These are phyloP conservation scores for Mortierella polycephala DNA, from an alignment of 371 early-diverging fungal species.

Conservation along the genomic window DNA sequence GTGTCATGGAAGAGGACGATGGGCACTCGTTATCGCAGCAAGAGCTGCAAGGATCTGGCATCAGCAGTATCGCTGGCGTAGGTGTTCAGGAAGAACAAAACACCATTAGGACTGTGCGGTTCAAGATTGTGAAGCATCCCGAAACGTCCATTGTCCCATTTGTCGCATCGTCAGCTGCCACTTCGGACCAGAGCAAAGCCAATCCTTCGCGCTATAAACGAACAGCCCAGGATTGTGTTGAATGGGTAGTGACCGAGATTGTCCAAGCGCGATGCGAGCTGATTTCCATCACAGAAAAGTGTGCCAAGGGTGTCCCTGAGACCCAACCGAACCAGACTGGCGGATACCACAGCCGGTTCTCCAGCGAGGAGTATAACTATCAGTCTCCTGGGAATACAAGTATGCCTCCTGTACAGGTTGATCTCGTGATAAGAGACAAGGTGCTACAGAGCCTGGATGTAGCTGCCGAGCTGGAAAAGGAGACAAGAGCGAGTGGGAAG, in stretches of 20 bases:
- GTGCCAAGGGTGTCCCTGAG: not conserved
- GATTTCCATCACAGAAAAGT: slow-evolving; percentile 27
- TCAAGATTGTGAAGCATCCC: slow-evolving; percentile 51
- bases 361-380: slow-evolving; percentile 50
- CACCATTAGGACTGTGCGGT: slow-evolving; percentile 35
- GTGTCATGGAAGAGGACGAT: slow-evolving; percentile 24
- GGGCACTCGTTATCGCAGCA: not conserved
- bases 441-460: slow-evolving; percentile 32
- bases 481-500: not conserved
- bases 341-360: slow-evolving; percentile 15
- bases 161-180: slow-evolving; percentile 9
- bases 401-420: slow-evolving; percentile 19
- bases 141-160: slow-evolving; percentile 33
- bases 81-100: slow-evolving; percentile 14
- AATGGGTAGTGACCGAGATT: slow-evolving; percentile 47
- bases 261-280: slow-evolving; percentile 39
- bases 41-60: not conserved
- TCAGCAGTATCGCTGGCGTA: slow-evolving; percentile 5
- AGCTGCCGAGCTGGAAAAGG: slow-evolving; percentile 24
- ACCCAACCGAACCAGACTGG: not conserved
- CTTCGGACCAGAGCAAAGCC: slow-evolving; percentile 4
- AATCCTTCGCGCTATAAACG: slow-evolving; percentile 19
- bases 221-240: slow-evolving; percentile 40
- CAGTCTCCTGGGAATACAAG: slow-evolving; percentile 7
- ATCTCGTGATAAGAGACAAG: slow-evolving; percentile 36